These are phyloP conservation scores for Naematelia encephala DNA, from an alignment of 768 basidiomycete species.

Conservation along the genomic window DNA sequence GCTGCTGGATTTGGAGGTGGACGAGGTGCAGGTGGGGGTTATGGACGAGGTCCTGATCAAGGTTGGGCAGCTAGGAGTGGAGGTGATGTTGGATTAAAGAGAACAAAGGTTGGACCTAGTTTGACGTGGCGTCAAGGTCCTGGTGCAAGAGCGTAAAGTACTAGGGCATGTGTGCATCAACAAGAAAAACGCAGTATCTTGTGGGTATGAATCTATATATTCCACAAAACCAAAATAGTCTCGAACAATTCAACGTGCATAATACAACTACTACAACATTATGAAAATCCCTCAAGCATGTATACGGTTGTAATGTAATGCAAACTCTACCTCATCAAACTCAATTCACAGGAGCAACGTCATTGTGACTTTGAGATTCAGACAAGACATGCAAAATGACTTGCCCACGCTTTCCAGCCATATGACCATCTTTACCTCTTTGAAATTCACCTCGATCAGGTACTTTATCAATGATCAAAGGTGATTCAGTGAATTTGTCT, in stretches of 20 bases:
- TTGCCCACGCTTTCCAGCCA: slow-evolving; percentile 31
- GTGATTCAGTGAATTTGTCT: slow-evolving; percentile 11
- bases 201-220: not conserved
- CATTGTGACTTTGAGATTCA: not conserved
- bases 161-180: not conserved
- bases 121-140: slow-evolving; percentile 41
- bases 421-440: slow-evolving; percentile 28
- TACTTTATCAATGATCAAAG: slow-evolving; percentile 23
- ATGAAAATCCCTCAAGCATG: no score
- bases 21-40: no score
- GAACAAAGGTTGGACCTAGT: slow-evolving; percentile 28
- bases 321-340: no score
- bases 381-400: slow-evolving; percentile 37
- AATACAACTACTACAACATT: no score
- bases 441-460: slow-evolving; percentile 29
- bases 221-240: no score
- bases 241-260: no score
- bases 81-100: slow-evolving; percentile 7
- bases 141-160: slow-evolving; percentile 14
- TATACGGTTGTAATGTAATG: no score
- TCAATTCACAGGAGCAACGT: no score
- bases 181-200: not conserved
- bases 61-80: slow-evolving; percentile 8
- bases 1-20: slow-evolving; percentile 5
- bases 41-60: no score